Evolutionary conservation across 2,329 filamentous ascomycete species (phyloP), one percentile per base, ranked within the genome.

Genomic region (Sarocladiaceae sp.): DNA sequence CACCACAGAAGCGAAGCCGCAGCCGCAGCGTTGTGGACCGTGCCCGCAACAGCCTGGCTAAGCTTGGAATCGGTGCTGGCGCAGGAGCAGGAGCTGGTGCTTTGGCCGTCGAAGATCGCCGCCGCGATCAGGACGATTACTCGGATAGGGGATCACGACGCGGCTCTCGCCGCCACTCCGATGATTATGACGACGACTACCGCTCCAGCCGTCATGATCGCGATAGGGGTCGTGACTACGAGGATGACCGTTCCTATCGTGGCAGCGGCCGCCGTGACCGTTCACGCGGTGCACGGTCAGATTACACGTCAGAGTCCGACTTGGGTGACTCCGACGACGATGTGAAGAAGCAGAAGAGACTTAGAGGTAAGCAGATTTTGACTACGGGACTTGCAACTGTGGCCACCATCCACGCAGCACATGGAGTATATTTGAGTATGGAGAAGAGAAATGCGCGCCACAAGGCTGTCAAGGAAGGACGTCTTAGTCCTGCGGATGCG

Each of bases 21-120:
- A 86, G 83, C 71, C 81, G 82, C 55, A 86, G 82, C 63, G 76
- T 86, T n/a, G 81, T 84, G 8, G 82, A 85, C 62, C 73, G 73
- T 51, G 80, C 82, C 18, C 79, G 83, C 52, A 80, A 80, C 55
- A 75, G 81, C 51, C 70, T 86, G 33, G 81, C 82, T 58, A 83
- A 80, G 63, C 70, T 86, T 13, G 83, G 83, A 46, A 68, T 86
- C 29, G 81, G 81, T 50, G 78, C 69, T 51, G 76, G 67, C 10
- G 70, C 74, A 4, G 72, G 69, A 1, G n/a, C n/a, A n/a, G 67
- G 68, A 40, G 61, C 63, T 29, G 62, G 60, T 39, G 58, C 60
- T 54, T 58, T 62, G 23, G 66, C 64, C 3, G 70, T 74, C 31
- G 68, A 74, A 31, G 62, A 69, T 35, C 64, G 68, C 11, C 67